A percentile compares a stretch with the other conserved stretches of the same genome.
These are phyloP conservation scores for Vicia faba DNA, from an alignment of 306 rosid species.

Conservation along the genomic window DNA sequence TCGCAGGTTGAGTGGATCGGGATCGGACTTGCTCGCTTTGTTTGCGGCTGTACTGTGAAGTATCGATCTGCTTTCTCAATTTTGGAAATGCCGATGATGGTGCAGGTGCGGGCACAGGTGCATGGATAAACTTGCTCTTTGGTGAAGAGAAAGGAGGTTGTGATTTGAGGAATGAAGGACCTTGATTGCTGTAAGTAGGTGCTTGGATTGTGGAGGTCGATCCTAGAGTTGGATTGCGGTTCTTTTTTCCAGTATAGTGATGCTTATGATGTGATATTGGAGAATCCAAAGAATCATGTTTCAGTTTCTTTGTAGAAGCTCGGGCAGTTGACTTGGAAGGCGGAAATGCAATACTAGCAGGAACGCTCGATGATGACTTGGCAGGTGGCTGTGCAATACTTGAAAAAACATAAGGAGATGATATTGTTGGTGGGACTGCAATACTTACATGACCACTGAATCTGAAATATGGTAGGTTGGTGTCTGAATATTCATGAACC, in stretches of 20 bases:
- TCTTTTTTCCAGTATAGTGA: constrained; percentile 40
- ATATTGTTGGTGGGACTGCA: constrained; percentile 54
- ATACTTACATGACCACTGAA: constrained; percentile 34
- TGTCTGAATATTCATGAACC: constrained; percentile 59
- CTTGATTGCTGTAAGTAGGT: constrained; percentile 54
- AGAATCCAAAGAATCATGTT: constrained; percentile 46
- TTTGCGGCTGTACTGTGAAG: too few species aligned
- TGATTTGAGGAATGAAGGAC: constrained; percentile 53
- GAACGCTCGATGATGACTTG: constrained; percentile 24
- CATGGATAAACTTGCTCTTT: constrained; percentile 39
- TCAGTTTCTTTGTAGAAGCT: constrained; percentile 51
- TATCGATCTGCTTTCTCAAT: too few species aligned
- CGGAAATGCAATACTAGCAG: constrained; percentile 57
- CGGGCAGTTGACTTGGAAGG: constrained; percentile 53
- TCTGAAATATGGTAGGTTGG: constrained; percentile 40
- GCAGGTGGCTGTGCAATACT: constrained; percentile 52
- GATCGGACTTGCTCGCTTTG: too few species aligned
- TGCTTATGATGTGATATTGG: constrained; percentile 48
- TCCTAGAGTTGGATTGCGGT: constrained; percentile 43
- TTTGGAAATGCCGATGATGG: constrained; percentile 58
- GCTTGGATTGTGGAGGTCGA: constrained; percentile 51
- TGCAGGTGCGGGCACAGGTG: constrained; percentile 61
- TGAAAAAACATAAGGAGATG: constrained; percentile 32
- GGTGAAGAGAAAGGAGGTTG: constrained; percentile 58
- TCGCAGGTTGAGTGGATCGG: too few species aligned